Evolutionary conservation across 345 rosid species (phyloP).

Genomic region (Sonneratia caseolaris): DNA sequence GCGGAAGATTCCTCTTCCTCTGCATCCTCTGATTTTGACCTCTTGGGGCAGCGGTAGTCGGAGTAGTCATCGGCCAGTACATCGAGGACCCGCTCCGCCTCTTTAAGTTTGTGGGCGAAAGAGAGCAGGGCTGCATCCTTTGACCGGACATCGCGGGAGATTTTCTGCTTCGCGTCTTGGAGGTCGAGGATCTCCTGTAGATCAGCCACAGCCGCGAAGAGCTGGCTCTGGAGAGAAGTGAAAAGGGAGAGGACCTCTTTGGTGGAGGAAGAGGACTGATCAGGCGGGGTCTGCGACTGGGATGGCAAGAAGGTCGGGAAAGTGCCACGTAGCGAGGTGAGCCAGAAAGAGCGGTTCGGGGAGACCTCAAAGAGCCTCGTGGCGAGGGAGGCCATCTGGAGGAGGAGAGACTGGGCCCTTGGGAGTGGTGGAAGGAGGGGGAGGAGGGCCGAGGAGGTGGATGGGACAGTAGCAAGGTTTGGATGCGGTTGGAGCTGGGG

Average conservation of each 20-base stretch:
- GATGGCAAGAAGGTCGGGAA: slow-evolving; percentile 67
- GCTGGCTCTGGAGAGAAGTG: slow-evolving; percentile 72
- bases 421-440: slow-evolving; percentile 86
- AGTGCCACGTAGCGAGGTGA: slow-evolving; percentile 66
- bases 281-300: slow-evolving; percentile 35
- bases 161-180: slow-evolving; percentile 64
- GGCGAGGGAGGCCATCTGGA: slow-evolving; percentile 64
- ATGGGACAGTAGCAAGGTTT: slow-evolving; percentile 25
- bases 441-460: slow-evolving; percentile 60
- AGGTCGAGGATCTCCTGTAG: slow-evolving; percentile 90
- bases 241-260: slow-evolving; percentile 61
- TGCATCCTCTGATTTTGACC: slow-evolving; percentile 24
- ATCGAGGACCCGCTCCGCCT: slow-evolving; percentile 75
- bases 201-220: slow-evolving; percentile 83
- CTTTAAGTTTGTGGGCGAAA: slow-evolving; percentile 66
- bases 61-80: slow-evolving; percentile 78
- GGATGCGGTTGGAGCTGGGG: slow-evolving; percentile 23
- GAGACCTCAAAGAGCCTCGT: slow-evolving; percentile 73
- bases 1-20: slow-evolving; percentile 23
- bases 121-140: slow-evolving; percentile 49
- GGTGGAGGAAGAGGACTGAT: slow-evolving; percentile 46
- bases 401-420: slow-evolving; percentile 75
- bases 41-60: slow-evolving; percentile 63
- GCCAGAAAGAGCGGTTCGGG: slow-evolving; percentile 67
- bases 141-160: slow-evolving; percentile 51